A percentile compares a stretch with the other conserved stretches of the same genome.
Evolutionary conservation across 306 rosid genomes (phyloP).

Genomic region (Gastrolobium bilobum): DNA sequence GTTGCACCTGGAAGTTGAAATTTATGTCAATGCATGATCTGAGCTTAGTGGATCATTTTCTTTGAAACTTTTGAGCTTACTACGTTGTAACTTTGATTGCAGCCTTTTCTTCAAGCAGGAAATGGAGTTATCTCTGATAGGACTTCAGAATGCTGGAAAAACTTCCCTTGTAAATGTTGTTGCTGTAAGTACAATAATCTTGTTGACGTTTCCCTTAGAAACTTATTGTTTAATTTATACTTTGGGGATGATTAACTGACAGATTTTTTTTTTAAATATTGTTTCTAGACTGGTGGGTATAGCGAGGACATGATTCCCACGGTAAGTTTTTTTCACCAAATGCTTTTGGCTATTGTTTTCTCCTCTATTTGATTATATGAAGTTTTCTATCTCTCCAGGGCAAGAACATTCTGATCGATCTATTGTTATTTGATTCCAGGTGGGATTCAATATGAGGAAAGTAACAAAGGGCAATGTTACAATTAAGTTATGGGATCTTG

Average conservation of each 20-base stretch:
- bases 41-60: conserved; percentile 44
- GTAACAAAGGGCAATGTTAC: conserved; percentile 96
- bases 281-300: conserved; percentile 84
- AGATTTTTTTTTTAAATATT: conserved; percentile 6
- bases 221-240: conserved; percentile 37
- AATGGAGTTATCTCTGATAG: conserved; percentile 92
- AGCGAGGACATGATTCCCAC: conserved; percentile 99
- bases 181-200: conserved; percentile 69
- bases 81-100: conserved; percentile 58
- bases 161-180: conserved; percentile 94
- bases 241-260: conserved; percentile 42
- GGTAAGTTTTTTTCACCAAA: conserved; percentile 59
- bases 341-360: conserved; percentile 25
- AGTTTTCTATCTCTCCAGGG: conserved; percentile 25
- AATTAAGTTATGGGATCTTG: conserved; percentile 96
- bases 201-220: conserved; percentile 11
- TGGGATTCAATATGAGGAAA: conserved; percentile 93
- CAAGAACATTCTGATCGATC: conserved; percentile 31
- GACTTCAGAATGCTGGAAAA: conserved; percentile 96
- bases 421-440: conserved; percentile 62
- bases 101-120: conserved; percentile 97
- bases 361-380: conserved; percentile 14
- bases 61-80: conserved; percentile 39
- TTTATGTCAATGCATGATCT: conserved; percentile 2
- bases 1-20: conserved; percentile 26